Percentiles rank a stretch among this genome's conserved stretches.
phyloP scores from a whole-genome alignment of 192 early-diverging fungal genomes.

The Martensiomyces pterosporus region DNA sequence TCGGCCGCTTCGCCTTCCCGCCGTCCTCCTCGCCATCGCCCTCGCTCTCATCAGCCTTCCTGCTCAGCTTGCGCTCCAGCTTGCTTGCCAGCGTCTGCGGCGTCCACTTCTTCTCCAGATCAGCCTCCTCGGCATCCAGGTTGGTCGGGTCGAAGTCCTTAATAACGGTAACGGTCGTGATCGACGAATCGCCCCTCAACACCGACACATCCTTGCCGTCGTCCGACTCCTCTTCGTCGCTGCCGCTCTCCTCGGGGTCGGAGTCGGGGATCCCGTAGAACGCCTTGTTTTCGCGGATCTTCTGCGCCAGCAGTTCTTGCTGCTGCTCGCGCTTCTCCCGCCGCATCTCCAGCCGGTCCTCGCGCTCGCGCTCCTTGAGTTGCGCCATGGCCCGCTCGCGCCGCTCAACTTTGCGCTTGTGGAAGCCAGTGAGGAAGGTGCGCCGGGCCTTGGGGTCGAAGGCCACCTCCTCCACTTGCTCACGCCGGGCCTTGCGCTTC shows the following conservation, averaged over 20 bases:
- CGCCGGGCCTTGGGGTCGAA: conserved; percentile 64
- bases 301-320: conserved; percentile 53
- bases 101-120: conserved; percentile 17
- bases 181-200: conserved; percentile 51
- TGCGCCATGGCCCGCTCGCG: conserved; percentile 52
- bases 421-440: conserved; percentile 71
- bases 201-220: conserved; percentile 52
- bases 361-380: conserved; percentile 54
- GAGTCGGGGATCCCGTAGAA: conserved; percentile 36
- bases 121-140: conserved; percentile 9
- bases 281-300: conserved; percentile 32
- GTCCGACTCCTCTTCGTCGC: conserved; percentile 16
- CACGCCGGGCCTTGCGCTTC: conserved; percentile 62
- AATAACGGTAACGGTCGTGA: conserved; percentile 71
- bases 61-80: conserved; percentile 10
- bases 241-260: conserved; percentile 34
- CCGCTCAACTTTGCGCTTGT: conserved; percentile 71
- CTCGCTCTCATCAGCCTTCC: conserved; percentile 1
- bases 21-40: neutral
- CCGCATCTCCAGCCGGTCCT: conserved; percentile 52
- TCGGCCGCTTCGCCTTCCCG: conserved; percentile 13
- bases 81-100: conserved; percentile 21
- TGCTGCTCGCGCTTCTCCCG: conserved; percentile 53
- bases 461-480: conserved; percentile 58
- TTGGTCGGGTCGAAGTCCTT: conserved; percentile 57